These are phyloP conservation scores for Eremothecium cymbalariae DNA, from an alignment of 1,139 yeast species.

Conservation along the genomic window DNA sequence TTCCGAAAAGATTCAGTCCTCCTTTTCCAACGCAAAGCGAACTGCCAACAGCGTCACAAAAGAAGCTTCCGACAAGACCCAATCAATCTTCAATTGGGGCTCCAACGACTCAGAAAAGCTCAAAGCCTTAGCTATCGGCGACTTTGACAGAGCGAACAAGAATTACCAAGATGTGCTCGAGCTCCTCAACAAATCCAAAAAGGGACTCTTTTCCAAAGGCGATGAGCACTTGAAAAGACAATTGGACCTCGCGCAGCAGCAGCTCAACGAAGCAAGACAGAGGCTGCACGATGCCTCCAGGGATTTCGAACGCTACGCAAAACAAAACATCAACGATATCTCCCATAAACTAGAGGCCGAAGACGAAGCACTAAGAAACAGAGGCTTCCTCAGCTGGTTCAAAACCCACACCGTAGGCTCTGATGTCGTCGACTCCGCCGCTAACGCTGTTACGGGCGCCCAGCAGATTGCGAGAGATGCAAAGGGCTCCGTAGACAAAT, in stretches of 20 bases:
- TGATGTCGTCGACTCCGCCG: slow-evolving; percentile 31
- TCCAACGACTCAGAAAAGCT: slow-evolving; percentile 29
- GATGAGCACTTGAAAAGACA: slow-evolving; percentile 16
- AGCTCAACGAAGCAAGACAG: slow-evolving; percentile 18
- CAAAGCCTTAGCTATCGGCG: slow-evolving; percentile 27
- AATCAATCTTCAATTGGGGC: slow-evolving; percentile 29
- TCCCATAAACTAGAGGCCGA: slow-evolving; percentile 23
- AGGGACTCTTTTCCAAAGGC: slow-evolving; percentile 19
- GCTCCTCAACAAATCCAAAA: slow-evolving; percentile 15
- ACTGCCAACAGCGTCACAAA: slow-evolving; percentile 9
- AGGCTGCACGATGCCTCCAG: slow-evolving; percentile 21
- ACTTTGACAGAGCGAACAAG: slow-evolving; percentile 26
- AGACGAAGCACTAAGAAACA: slow-evolving; percentile 18
- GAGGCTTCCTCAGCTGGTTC: slow-evolving; percentile 21
- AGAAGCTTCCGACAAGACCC: slow-evolving; percentile 16
- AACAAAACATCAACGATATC: slow-evolving; percentile 23
- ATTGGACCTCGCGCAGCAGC: slow-evolving; percentile 21
- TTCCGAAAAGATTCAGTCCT: slow-evolving; percentile 3
- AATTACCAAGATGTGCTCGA: slow-evolving; percentile 19
- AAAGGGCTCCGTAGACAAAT: background rate
- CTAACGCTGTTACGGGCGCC: slow-evolving; percentile 35
- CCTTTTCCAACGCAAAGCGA: slow-evolving; percentile 8
- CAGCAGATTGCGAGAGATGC: background rate
- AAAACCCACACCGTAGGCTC: slow-evolving; percentile 13
- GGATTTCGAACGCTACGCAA: slow-evolving; percentile 19